phyloP scores from a whole-genome alignment of 352 stramenopile species.

The Phytophthora palmivora region DNA sequence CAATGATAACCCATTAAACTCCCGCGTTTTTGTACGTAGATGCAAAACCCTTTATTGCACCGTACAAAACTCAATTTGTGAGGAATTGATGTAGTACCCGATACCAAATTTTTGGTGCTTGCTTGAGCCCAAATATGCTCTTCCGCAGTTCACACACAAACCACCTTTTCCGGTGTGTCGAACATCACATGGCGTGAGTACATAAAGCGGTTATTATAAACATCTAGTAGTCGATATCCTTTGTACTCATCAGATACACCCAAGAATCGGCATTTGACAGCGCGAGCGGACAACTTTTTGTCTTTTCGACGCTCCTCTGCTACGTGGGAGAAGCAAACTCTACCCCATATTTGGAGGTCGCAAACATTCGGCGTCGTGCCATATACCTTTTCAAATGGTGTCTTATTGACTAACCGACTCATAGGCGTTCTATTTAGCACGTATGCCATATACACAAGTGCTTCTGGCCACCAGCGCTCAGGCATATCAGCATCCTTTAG shows the following conservation, averaged over 20 bases:
- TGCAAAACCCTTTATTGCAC: too few species aligned
- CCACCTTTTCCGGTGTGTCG: not conserved
- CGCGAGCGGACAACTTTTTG: slow-evolving; percentile 6
- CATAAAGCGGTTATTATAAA: slow-evolving; percentile 4
- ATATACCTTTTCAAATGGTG: too few species aligned
- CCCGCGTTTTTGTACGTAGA: too few species aligned
- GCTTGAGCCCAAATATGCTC: slow-evolving; percentile 7
- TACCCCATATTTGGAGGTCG: not conserved
- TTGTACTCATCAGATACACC: not conserved
- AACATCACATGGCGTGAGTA: not conserved
- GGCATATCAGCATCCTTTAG: too few species aligned
- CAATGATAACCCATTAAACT: too few species aligned
- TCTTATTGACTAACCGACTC: too few species aligned
- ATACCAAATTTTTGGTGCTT: slow-evolving; percentile 6
- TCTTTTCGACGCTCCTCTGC: not conserved
- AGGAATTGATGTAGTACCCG: not conserved
- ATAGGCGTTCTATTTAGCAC: too few species aligned
- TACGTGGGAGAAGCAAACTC: slow-evolving; percentile 5
- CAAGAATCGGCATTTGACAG: not conserved
- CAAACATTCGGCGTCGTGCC: too few species aligned
- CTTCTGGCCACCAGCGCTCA: too few species aligned
- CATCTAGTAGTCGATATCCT: not conserved
- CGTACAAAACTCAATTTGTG: too few species aligned
- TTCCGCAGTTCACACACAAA: slow-evolving; percentile 2
- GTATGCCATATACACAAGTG: too few species aligned